Evolutionary conservation across 2,329 filamentous ascomycete genomes (phyloP).

Genomic region (Chrysoporthe austroafricana): DNA sequence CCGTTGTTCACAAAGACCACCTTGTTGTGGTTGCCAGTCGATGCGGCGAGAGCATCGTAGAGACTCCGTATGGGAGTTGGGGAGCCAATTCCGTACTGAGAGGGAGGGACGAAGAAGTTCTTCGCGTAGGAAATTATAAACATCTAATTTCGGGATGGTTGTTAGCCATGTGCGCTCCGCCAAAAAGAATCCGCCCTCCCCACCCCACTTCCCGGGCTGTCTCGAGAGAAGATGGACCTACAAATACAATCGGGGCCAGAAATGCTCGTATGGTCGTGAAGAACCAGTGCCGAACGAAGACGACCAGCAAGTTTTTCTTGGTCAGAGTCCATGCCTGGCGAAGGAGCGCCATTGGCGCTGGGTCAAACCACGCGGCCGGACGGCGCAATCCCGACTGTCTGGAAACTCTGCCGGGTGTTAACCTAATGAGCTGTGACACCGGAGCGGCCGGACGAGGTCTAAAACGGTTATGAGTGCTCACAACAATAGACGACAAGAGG

Average conservation of each 20-base stretch:
- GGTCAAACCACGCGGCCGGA: background rate
- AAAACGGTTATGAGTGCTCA: background rate
- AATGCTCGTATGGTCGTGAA: conserved; percentile 59
- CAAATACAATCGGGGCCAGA: conserved; percentile 42
- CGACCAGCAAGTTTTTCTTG: conserved; percentile 64
- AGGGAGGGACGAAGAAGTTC: conserved; percentile 81
- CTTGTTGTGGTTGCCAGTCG: conserved; percentile 54
- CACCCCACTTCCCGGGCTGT: background rate
- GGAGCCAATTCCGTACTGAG: conserved; percentile 72
- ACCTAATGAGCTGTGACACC: background rate
- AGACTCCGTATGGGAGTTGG: conserved; percentile 66
- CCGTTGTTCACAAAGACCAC: conserved; percentile 82
- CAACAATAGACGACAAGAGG: too few relatives aligned
- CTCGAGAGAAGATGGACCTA: conserved; percentile 21
- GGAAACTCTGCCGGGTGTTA: background rate
- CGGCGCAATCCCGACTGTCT: background rate
- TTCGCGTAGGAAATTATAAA: conserved; percentile 72
- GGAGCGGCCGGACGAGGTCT: conserved; percentile 1
- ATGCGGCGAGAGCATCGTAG: conserved; percentile 61
- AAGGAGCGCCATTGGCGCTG: conserved; percentile 53
- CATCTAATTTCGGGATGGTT: conserved; percentile 32
- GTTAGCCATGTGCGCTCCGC: background rate
- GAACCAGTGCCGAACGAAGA: conserved; percentile 56
- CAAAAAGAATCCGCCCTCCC: background rate
- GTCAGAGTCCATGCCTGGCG: conserved; percentile 65